Conservation (phyloP, 306 rosid genomes). For the Mimosa pudica region DNA sequence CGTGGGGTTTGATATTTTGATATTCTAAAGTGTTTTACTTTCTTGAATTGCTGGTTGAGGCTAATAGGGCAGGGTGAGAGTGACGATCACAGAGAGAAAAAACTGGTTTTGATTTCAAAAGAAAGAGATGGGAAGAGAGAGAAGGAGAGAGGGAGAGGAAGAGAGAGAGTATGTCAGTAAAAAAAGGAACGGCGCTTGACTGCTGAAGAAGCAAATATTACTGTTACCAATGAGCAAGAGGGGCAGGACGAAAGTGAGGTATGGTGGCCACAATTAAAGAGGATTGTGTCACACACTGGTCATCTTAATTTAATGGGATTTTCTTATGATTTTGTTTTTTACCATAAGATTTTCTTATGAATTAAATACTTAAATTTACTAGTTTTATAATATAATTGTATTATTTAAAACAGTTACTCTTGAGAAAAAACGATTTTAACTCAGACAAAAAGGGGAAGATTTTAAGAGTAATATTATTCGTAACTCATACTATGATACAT, state of each 20-base stretch:
- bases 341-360: too few relatives aligned
- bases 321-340: background rate
- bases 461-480: too few relatives aligned
- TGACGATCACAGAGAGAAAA: conserved; percentile 41
- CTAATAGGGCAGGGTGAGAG: conserved; percentile 34
- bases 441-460: too few relatives aligned
- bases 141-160: background rate
- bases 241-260: conserved; percentile 19
- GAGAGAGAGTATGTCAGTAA: conserved; percentile 31
- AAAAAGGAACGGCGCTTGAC: conserved; percentile 65
- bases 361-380: too few relatives aligned
- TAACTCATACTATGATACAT: too few relatives aligned
- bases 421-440: too few relatives aligned
- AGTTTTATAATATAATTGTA: too few relatives aligned
- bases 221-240: conserved; percentile 59
- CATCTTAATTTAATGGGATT: background rate
- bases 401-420: too few relatives aligned
- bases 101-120: conserved; percentile 50
- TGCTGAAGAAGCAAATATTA: conserved; percentile 41
- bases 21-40: background rate
- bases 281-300: conserved; percentile 34
- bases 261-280: conserved; percentile 52
- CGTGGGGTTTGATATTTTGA: conserved; percentile 21
- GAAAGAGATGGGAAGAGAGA: conserved; percentile 28
- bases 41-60: conserved; percentile 20